Evolutionary conservation across 2,329 filamentous ascomycete species (phyloP), one percentile per base, ranked within the genome.

Genomic region (Cryphonectria parasitica): DNA sequence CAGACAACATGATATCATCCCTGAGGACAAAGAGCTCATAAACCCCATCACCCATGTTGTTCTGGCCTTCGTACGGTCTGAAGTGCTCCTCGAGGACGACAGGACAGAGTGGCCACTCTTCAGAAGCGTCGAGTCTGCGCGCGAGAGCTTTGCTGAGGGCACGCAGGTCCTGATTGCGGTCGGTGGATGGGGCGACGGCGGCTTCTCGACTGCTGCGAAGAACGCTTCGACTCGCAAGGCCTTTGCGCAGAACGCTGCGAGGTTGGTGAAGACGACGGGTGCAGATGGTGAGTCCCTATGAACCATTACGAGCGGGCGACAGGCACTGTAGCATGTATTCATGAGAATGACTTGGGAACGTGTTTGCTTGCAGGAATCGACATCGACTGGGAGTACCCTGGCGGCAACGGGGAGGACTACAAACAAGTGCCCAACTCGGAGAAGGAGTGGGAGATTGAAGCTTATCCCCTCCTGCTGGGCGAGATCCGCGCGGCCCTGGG

Each of bases 121-220:
- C 74, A 86, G 84, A 3, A 83, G 82, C 1, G 82, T 90, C 2
- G 77, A 78, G 3, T 77, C 82, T 17, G 82, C 85, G 19, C 86
- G 88, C 5, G 70, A 76, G 25, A 80, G 83, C 68, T 89, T 90
- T 71, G 79, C 79, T 8, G 71, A 79, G 0, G 82, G 82, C 36
- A 89, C 90, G 28, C 90, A 91, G 74, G 79, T 94, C 31, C 86
- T 91, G 81, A 84, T 94, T 52, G 91, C 92, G 28, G 88, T 94
- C 73, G 92, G 92, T 15, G 92, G 91, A 67, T 94, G 92, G 91
- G 91, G 91, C 0, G 90, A 93, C 71, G 77, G 79, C 8, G 91
- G 90, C 0, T 94, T 92, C 75, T 84, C 86, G 0, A 78, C 77
- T 13, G 90, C 86, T 0, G 88, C 89, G 1, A 83, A 82, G 66